These are phyloP conservation scores for Pseudohyphozyma bogoriensis DNA, from an alignment of 768 basidiomycete species.

Conservation along the genomic window DNA sequence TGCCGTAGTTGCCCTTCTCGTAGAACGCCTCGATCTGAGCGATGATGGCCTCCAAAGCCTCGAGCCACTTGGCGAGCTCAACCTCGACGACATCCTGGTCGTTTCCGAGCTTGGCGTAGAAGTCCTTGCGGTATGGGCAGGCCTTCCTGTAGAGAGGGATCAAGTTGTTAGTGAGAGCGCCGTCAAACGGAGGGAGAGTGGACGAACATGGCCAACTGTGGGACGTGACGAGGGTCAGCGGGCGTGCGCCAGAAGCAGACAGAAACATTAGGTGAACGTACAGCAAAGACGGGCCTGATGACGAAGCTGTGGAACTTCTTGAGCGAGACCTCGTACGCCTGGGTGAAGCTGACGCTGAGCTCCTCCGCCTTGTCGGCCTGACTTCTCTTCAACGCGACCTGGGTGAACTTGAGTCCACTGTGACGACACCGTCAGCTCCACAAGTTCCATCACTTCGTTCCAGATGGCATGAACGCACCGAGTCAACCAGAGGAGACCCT, in stretches of 20 bases:
- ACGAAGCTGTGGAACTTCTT: slow-evolving; percentile 77
- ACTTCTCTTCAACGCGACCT: slow-evolving; percentile 60
- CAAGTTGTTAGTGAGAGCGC: slow-evolving; percentile 39
- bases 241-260: not conserved
- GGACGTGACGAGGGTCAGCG: no score
- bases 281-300: slow-evolving; percentile 49
- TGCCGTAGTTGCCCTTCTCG: slow-evolving; percentile 40
- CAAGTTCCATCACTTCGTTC: no score
- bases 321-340: slow-evolving; percentile 69
- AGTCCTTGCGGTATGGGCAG: slow-evolving; percentile 52
- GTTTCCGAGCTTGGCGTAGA: slow-evolving; percentile 51
- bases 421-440: not conserved
- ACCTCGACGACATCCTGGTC: slow-evolving; percentile 45
- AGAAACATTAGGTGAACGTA: slow-evolving; percentile 27
- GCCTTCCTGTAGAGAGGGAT: slow-evolving; percentile 68
- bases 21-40: slow-evolving; percentile 46
- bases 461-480: slow-evolving; percentile 34
- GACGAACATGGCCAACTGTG: not conserved
- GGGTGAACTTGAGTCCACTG: slow-evolving; percentile 82
- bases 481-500: slow-evolving; percentile 87
- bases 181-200: not conserved
- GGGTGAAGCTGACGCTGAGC: slow-evolving; percentile 62
- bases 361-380: slow-evolving; percentile 59
- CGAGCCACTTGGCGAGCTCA: slow-evolving; percentile 49
- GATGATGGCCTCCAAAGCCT: slow-evolving; percentile 48